A percentile compares a stretch with the other conserved stretches of the same genome.
phyloP scores from a whole-genome alignment of 352 stramenopile species.

The Elongisporangium undulatum region DNA sequence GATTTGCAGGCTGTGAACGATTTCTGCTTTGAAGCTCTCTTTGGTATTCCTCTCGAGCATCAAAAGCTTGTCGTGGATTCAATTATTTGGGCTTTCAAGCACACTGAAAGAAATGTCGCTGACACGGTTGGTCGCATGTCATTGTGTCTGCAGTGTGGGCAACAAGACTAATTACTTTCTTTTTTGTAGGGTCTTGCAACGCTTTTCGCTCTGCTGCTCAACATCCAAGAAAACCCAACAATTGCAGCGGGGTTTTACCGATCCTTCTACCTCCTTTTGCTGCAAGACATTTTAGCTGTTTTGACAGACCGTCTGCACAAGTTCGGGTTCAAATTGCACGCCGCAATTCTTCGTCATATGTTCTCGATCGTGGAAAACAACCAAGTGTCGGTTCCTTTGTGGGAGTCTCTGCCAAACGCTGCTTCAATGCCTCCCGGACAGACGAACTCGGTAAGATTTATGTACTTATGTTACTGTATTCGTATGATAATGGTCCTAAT shows the following conservation, averaged over 20 bases:
- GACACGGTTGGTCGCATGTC: constrained; percentile 78
- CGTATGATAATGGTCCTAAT: neutral
- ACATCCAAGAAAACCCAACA: constrained; percentile 93
- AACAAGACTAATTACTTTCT: neutral
- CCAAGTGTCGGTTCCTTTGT: constrained; percentile 95
- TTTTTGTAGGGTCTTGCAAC: constrained; percentile 90
- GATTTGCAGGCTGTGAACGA: constrained; percentile 84
- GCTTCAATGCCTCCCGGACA: constrained; percentile 48
- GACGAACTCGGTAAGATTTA: constrained; percentile 67
- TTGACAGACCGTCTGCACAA: constrained; percentile 99
- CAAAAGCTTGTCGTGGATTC: constrained; percentile 99
- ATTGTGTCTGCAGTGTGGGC: neutral
- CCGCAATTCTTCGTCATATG: constrained; percentile 96
- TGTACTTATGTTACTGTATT: neutral
- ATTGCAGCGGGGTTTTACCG: constrained; percentile 98
- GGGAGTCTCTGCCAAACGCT: constrained; percentile 87
- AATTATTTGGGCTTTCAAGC: constrained; percentile 99
- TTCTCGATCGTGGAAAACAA: constrained; percentile 97
- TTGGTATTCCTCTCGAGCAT: constrained; percentile 95
- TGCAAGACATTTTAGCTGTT: constrained; percentile 96
- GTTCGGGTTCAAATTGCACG: constrained; percentile 98
- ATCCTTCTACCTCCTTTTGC: constrained; percentile 93
- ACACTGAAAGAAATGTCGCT: constrained; percentile 98
- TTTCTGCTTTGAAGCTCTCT: constrained; percentile 97
- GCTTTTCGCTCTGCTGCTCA: constrained; percentile 94